Base-by-base conservation (phyloP, 768 basidiomycete genomes). In the Podaxis mareebaensis region DNA sequence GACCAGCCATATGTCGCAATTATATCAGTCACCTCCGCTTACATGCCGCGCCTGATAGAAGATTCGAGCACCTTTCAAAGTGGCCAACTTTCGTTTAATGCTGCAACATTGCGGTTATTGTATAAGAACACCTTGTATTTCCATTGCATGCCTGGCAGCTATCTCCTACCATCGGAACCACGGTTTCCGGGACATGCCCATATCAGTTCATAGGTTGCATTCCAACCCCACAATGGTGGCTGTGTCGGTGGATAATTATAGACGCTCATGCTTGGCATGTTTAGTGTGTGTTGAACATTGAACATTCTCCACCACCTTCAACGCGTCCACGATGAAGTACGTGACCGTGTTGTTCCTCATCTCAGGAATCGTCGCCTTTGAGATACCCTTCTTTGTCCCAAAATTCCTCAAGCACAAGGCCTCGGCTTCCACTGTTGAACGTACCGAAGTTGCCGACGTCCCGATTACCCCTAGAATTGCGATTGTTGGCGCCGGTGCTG, bases 401-500 rank as follows among this genome's bases (percentile, higher is more conserved):
- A 67, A 65, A 8, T 82, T 89, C 70, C 80, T 87, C 71, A 79
- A 80, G 52, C 67, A 73, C 49, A 77, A 71, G 30, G 63, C 72
- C 48, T 65, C 69, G 46, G 65, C 67, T 11, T 44, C 63, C 7
- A 58, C 65, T 22, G 60, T 66, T 38, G 66, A 66, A 30, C 60
- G 66, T 17, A 44, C 46, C 63, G 70, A 36, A 10, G 38, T 67
- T 4, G 60, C 63, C 22, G 64, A 65, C 33, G 53, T 61, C n/a
- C 60, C 68, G 24, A 62, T 65, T 17, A 69, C 79, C 0, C 84
- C 87, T 51, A 77, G 88, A 53, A 82, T 97, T 67, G 95, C 95
- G 7, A 87, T 97, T 70, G 85, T 97, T 59, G 95, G 95, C 17
- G 95, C 95, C 0, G 95, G 95, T 28, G 94, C 95, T 13, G 93